Base-by-base conservation (phyloP, 2,329 filamentous ascomycete species). In the Aspergillus melleus region DNA sequence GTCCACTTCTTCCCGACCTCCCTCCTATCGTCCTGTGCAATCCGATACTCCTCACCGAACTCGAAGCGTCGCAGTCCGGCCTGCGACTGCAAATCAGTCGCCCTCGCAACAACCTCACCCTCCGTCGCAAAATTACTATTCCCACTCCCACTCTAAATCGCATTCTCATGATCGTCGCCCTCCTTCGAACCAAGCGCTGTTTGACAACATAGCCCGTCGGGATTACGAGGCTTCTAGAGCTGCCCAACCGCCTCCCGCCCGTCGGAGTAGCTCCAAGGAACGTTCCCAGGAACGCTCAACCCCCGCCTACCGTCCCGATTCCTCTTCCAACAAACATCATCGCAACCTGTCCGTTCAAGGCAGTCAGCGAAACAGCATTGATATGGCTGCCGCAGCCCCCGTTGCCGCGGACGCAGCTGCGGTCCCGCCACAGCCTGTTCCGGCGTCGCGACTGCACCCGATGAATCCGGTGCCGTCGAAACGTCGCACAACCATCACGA, bases 401-500 rank as follows among this genome's bases (percentile, higher is more conserved):
- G 75, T 79, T 52, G 78, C 79, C 61, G 77, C 83, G 59, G 86
- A 87, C 69, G 83, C 81, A 65, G 80, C 78, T 59, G 76, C 83
- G 59, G 78, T 82, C 63, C 79, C 83, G 49, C 77, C 84, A 52
- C 79, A 84, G 55, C 68, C 76, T 63, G 79, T 83, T 51, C 68
- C 72, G 54, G 65, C 49, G 5, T 59, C 72, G 39, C 66, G 65
- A 57, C 49, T 62, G 49, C 59, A 77, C 74, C 64, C 75, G 69
- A 68, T 61, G 50, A 62, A 66, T 56, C 62, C 74, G 49, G 64
- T 75, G 22, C 80, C 80, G 59, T 76, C 82, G 12, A 77, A 82
- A 57, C 79, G 86, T 66, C 79, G 87, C 70, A 97, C 94, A 12
- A 94, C 91, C 46, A 96, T 99, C 73, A 91, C 90, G 54, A 92